Evolutionary conservation across 371 early-diverging fungal genomes (phyloP).

Genomic region (Rhizopus sp.): DNA sequence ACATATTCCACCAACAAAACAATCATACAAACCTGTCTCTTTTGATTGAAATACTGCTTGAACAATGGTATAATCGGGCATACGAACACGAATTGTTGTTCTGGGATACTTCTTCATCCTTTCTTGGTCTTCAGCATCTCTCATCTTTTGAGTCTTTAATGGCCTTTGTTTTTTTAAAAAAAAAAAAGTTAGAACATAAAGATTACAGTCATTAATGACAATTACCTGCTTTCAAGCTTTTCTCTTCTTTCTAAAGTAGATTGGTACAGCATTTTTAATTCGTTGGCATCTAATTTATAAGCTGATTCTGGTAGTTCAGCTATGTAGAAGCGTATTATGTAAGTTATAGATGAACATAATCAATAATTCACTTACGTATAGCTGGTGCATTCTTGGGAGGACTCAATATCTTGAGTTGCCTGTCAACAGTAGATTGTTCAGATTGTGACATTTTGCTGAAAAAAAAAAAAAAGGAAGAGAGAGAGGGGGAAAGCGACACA

Average conservation of each 20-base stretch:
- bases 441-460: slow-evolving; percentile 3
- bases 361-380: slow-evolving; percentile 19
- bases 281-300: slow-evolving; percentile 41
- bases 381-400: slow-evolving; percentile 38
- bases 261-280: slow-evolving; percentile 42
- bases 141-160: slow-evolving; percentile 50
- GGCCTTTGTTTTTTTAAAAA: slow-evolving; percentile 42
- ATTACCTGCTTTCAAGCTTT: slow-evolving; percentile 44
- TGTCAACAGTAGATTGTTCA: slow-evolving; percentile 16
- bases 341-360: not conserved
- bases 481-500: not conserved
- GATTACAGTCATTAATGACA: not conserved
- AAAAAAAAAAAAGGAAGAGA: slow-evolving; percentile 3
- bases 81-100: slow-evolving; percentile 49
- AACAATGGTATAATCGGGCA: slow-evolving; percentile 45
- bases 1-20: not conserved
- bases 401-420: slow-evolving; percentile 33
- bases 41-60: slow-evolving; percentile 48
- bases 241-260: slow-evolving; percentile 42
- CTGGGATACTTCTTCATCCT: slow-evolving; percentile 48
- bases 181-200: not conserved
- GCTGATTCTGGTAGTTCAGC: slow-evolving; percentile 50
- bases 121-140: slow-evolving; percentile 45
- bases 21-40: slow-evolving; percentile 37
- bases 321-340: slow-evolving; percentile 1